Base-by-base conservation (phyloP, 306 rosid species). In the peach (Prunus persica) region DNA sequence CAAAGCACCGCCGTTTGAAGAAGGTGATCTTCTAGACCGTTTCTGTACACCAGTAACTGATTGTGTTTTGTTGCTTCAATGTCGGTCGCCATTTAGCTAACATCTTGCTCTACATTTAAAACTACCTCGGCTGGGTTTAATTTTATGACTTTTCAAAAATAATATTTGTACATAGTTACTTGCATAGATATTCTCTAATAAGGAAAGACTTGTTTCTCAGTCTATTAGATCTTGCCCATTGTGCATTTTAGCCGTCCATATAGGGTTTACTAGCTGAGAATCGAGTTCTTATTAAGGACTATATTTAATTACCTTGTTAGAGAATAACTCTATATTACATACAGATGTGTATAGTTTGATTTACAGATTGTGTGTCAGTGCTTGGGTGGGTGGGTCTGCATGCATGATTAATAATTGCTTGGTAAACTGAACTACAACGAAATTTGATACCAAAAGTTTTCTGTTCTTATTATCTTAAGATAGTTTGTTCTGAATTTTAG, bases 1-100 rank as follows among this genome's bases (percentile, higher is more conserved):
- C 97, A 46, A 95, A 95, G 87, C 99, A 90, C 82, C 96, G 91
- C 58, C 97, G 99, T 45, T 83, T 95, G 79, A 95, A 85, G 86
- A 95, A 95, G 99, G 99, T 95, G 41, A 24, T 72, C 71, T 65
- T 78, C 51, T 46, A 52, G 32, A 28, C 76, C 66, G 56, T 79
- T 51, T 67, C 22, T 0, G 1, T 63, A 16, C 65, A 2, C 20
- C 6, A 8, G 43, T 24, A 52, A 8, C 28, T 64, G 65, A 43
- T 19, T 45, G 63, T n/a, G 4, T 56, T 38, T 25, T n/a, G 2
- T 19, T 32, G 2, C 16, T 54, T 20, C 41, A 50, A 61, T 47
- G 7, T 57, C 61, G 34, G 67, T 18, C 43, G 19, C 30, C 3
- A 28, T 46, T 28, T 25, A 27, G 61, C 61, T 50, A 49, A 50